Evolutionary conservation across 139 green algal species (phyloP).

Genomic region (Closterium sp.): DNA sequence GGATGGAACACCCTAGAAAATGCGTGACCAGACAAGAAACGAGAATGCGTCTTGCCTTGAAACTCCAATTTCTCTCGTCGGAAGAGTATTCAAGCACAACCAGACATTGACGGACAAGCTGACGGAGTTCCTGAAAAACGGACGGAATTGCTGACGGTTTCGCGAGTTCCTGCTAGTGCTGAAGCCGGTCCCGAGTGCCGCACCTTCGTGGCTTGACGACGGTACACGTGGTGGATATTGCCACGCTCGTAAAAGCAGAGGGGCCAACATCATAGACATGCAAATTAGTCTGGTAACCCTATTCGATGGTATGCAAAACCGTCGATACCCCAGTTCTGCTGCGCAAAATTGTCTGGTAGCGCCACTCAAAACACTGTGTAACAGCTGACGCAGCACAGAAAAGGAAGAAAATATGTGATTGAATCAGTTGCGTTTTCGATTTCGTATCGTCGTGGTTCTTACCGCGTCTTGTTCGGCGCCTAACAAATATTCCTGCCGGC

Average conservation of each 20-base stretch:
- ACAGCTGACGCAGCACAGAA: too few relatives aligned
- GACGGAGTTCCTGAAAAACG: background rate
- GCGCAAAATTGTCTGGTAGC: too few relatives aligned
- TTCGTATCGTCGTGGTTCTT: too few relatives aligned
- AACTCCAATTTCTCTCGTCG: background rate
- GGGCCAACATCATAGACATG: too few relatives aligned
- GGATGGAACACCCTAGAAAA: background rate
- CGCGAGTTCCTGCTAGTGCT: background rate
- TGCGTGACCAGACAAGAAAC: background rate
- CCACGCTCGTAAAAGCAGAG: background rate
- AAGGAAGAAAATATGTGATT: too few relatives aligned
- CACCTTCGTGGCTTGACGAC: background rate
- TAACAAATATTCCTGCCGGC: too few relatives aligned
- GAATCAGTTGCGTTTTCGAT: too few relatives aligned
- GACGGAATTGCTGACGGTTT: background rate
- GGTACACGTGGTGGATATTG: background rate
- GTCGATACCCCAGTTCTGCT: too few relatives aligned
- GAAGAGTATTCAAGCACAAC: background rate
- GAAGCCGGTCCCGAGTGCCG: background rate
- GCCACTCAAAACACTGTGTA: too few relatives aligned
- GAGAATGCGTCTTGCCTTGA: background rate
- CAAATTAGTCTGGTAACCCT: too few relatives aligned
- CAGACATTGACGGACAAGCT: background rate
- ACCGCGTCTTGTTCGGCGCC: too few relatives aligned
- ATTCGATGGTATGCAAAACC: too few relatives aligned